Base-by-base conservation (phyloP, 257 asterid genomes). In the Jasminum sambac region DNA sequence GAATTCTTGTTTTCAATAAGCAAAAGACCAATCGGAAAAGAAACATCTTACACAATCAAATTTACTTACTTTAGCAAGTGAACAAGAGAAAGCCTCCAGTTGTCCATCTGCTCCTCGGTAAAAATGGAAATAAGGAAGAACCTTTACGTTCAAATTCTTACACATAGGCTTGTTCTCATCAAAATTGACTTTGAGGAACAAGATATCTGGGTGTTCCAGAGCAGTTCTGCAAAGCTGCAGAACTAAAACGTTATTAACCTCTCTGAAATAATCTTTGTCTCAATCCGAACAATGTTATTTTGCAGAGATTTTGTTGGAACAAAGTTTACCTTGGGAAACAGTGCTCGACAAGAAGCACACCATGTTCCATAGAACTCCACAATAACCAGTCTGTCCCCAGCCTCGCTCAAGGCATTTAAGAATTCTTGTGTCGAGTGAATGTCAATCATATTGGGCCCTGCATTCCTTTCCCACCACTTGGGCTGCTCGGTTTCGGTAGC, bases 41-140 rank as follows among this genome's bases (percentile, higher is more conserved):
- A 0, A 66, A 66, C 5, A 5, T 43, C 36, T 21, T 69, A 52
- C 23, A 11, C 17, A 65, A 39, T 70, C 26, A 21, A 21, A 38
- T 50, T 70, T 21, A 63, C 90, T 84, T 83, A 90, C 98, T 83
- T 93, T 93, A 77, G 90, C 95, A 57, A 93, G 92, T 59, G 97
- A 90, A 74, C 98, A 93, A 68, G 98, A 90, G 76, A 93, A 93
- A 69, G 98, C 72, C 74, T 93, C 97, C 24, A 93, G 87, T 74
- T 81, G 94, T 66, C 98, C 97, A 74, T 93, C 97, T 46, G 96
- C 96, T 52, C 97, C 98, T 21, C 98, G 92, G 77, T 90, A 90
- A 85, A 90, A 93, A 78, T 90, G 97, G 89, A 93, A 93, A 84
- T 75, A 84, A 3, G 98, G 97, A 68, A 93, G 98, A 82, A 90